Evolutionary conservation across 805 yeast genomes (phyloP).

Genomic region (Candida lessepsii): DNA sequence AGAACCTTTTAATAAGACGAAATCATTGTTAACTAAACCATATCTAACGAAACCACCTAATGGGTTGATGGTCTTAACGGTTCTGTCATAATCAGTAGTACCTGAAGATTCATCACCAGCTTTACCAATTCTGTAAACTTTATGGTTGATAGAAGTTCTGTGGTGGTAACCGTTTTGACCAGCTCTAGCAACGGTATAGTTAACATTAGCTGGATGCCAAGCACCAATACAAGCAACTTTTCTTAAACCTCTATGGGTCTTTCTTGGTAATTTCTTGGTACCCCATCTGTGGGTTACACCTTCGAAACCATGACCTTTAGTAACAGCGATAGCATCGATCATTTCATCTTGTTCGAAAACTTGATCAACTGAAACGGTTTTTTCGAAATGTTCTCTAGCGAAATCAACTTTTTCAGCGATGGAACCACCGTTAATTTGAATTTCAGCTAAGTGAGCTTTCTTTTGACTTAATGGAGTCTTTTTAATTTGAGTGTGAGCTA

Average conservation of each 20-base stretch:
- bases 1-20: constrained; percentile 96
- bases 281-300: constrained; percentile 99
- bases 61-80: constrained; percentile 99
- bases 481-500: constrained; percentile 99
- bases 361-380: constrained; percentile 92
- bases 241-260: constrained; percentile 99
- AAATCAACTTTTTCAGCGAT: constrained; percentile 95
- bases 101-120: constrained; percentile 93
- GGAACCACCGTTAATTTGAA: constrained; percentile 99
- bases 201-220: constrained; percentile 99
- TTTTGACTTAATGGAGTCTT: constrained; percentile 98
- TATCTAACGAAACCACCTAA: constrained; percentile 99
- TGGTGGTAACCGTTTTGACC: constrained; percentile 99
- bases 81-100: constrained; percentile 98
- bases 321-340: constrained; percentile 97
- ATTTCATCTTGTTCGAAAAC: constrained; percentile 99
- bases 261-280: constrained; percentile 99
- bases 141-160: constrained; percentile 99
- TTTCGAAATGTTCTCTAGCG: constrained; percentile 99
- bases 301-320: constrained; percentile 99
- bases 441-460: constrained; percentile 99
- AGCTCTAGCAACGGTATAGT: constrained; percentile 99
- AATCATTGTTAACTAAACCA: constrained; percentile 98
- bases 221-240: constrained; percentile 99
- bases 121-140: constrained; percentile 98